Conservation (phyloP, 352 stramenopile species). For the Globisporangium parvum region DNA sequence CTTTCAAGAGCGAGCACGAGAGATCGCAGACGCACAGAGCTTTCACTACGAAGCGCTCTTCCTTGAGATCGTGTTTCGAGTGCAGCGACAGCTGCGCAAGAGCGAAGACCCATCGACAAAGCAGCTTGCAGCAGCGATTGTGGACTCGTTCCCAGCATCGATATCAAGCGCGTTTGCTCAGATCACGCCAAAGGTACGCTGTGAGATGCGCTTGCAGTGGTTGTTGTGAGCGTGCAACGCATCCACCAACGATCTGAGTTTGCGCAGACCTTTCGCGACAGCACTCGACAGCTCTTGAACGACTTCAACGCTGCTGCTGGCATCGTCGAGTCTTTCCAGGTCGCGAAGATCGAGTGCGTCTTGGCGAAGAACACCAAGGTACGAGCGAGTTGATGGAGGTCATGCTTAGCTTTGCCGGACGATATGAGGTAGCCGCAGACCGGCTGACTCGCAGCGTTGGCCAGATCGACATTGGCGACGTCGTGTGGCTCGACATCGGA, state of each 20-base stretch:
- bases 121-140: constrained; percentile 2
- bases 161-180: constrained; percentile 12
- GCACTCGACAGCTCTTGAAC: constrained; percentile 24
- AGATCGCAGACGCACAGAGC: constrained; percentile 26
- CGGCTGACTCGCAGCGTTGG: not conserved
- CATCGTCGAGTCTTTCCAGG: constrained; percentile 20
- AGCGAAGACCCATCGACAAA: not conserved
- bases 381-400: not conserved
- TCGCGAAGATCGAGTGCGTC: constrained; percentile 4
- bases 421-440: not conserved
- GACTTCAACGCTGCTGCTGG: constrained; percentile 24
- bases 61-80: constrained; percentile 25
- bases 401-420: not conserved
- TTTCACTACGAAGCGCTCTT: constrained; percentile 30
- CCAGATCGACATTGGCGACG: constrained; percentile 13
- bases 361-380: constrained; percentile 4
- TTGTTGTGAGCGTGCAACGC: not conserved
- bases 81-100: constrained; percentile 22
- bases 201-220: not conserved
- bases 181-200: constrained; percentile 23
- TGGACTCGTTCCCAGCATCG: constrained; percentile 13
- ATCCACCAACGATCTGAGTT: not conserved
- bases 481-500: constrained; percentile 26
- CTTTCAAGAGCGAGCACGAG: constrained; percentile 10
- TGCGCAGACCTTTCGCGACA: constrained; percentile 23